Evolutionary conservation across 2,329 filamentous ascomycete species (phyloP), one percentile per base, ranked within the genome.

Genomic region (Diaporthe velutina): DNA sequence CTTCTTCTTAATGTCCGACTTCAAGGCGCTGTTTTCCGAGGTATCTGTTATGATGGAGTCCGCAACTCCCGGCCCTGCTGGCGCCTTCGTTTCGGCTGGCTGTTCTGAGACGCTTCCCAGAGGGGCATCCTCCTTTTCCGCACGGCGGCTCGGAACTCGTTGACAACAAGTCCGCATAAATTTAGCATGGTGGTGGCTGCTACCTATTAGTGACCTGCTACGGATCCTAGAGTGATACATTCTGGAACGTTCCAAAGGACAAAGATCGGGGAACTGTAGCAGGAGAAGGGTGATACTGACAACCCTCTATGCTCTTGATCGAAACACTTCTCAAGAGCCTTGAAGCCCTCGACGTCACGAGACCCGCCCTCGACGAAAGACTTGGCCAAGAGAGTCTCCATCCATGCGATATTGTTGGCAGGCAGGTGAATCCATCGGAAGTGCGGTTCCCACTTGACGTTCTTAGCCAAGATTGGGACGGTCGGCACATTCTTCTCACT

Each of bases 301-400:
- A 87, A 86, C 0, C 90, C 91, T 0, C 89, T 86, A 79, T 92
- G 90, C 75, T 92, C 89, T 77, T 92, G 90, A 57, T 88, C 88
- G 76, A 92, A 91, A 4, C 88, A 90, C 75, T 88, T 87, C 77
- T 91, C 90, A 3, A 93, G 79, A 0, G 90, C 89, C 78, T 92
- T 92, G 82, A 92, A 92, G 1, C 89, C 88, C 78, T 92, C 89
- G 2, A 92, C 87, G 79, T 93, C 91, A n/a, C 86, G 86, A 22
- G 88, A 87, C 0, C 90, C 90, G 50, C 90, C 88, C 79, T 93
- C 91, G 45, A 93, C 89, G 77, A 93, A 93, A 10, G 87, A 87
- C 77, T 93, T 93, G 1, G 90, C 90, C n/a, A 93, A 82, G 2
- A 93, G 83, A 0, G 90, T 82, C 81, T 93, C 90, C 6, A 90